Conservation (phyloP, 148 eudicot genomes). For the Cornus florida region DNA sequence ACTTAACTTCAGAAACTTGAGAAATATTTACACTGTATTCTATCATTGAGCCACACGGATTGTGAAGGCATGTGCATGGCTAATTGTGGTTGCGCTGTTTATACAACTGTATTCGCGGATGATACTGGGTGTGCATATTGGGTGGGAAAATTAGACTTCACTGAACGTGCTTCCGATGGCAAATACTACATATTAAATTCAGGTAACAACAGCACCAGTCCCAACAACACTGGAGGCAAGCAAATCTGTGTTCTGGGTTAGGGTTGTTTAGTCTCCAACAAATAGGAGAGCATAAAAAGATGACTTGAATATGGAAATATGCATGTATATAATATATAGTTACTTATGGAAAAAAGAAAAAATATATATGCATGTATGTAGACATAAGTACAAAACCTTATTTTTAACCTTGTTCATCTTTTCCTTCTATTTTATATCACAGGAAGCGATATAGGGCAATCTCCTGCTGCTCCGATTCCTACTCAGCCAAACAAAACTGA, state of each 20-base stretch:
- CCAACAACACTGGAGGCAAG: not conserved
- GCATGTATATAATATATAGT: too few relatives aligned
- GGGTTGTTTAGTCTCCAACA: not conserved
- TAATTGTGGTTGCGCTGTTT: not conserved
- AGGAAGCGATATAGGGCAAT: not conserved
- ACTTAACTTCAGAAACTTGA: not conserved
- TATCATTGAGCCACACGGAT: not conserved
- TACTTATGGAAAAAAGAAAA: too few relatives aligned
- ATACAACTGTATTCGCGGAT: not conserved
- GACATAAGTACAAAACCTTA: not conserved
- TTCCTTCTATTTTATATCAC: not conserved
- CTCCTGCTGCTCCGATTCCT: not conserved
- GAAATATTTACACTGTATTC: too few relatives aligned
- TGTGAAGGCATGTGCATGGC: not conserved
- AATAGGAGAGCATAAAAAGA: too few relatives aligned
- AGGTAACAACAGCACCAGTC: not conserved
- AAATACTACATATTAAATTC: not conserved
- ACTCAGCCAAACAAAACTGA: not conserved
- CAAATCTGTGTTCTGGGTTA: not conserved
- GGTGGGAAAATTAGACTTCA: not conserved
- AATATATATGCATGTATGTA: not conserved
- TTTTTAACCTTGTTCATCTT: too few relatives aligned
- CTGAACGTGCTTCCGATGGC: not conserved
- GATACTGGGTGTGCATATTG: not conserved
- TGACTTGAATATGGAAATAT: too few relatives aligned